Evolutionary conservation across 495 filamentous ascomycete species (phyloP), one percentile per base, ranked within the genome.

Genomic region (Pyronema domesticum): DNA sequence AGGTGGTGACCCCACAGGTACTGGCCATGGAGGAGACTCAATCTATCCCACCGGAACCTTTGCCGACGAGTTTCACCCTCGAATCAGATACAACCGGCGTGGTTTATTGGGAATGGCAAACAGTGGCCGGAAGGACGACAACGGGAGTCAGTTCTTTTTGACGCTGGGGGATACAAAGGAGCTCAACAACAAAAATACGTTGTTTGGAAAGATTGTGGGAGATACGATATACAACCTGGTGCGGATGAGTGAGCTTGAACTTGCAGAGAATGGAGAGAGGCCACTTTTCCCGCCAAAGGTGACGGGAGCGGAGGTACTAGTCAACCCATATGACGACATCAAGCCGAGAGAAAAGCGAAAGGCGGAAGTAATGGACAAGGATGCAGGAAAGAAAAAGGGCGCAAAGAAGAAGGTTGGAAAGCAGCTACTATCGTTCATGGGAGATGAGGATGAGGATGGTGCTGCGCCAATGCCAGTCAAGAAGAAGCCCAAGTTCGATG

Each of bases 141-240:
- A 95, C 69, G 83, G 85, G 42, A 93, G 86, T 68, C 91, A 99
- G 71, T 96, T 96, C 72, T 99, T 99, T 69, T 77, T 99, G 51
- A 95, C 91, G 1, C 72, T 99, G 44, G 81, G 75, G 33, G 83
- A 83, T 51, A 82, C 85, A 51, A 77, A 83, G 35, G 89, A 96
- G 70, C 63, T 99, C 67, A 82, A 80, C 47, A 84, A 83, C 54
- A 81, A 85, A 64, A 94, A 95, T 65, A 95, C 91, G 3, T 72
- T 96, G 61, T 96, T 99, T 71, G 91, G 91, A 44, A 75, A 93
- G 53, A 74, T 99, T 52, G 87, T 83, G 40, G 91, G 91, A 4
- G 88, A 95, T 55, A 95, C 87, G 52, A 87, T 99, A 47, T 99
- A 87, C 68, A 96, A 95, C 66, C 67, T 99, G 57, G 77, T 91